Percentiles rank a stretch among this genome's conserved stretches.
phyloP scores from a whole-genome alignment of 768 basidiomycete genomes.

The Tricholoma hemisulphureum region DNA sequence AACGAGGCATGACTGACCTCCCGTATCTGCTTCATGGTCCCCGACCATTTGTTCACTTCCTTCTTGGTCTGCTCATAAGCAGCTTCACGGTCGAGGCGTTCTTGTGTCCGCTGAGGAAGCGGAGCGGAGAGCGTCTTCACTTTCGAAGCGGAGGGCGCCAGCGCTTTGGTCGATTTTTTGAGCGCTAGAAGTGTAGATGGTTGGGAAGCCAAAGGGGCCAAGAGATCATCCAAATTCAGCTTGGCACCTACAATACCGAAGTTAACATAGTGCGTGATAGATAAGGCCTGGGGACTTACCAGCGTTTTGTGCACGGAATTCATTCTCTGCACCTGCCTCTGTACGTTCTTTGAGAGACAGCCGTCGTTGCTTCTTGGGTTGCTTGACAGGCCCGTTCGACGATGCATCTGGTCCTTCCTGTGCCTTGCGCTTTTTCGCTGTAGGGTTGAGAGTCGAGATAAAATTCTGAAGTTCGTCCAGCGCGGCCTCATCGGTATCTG shows the following conservation, averaged over 20 bases:
- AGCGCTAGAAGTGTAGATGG: constrained; percentile 61
- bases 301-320: constrained; percentile 60
- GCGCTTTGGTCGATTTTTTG: constrained; percentile 66
- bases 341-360: constrained; percentile 65
- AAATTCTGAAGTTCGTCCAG: constrained; percentile 71
- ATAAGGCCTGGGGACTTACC: constrained; percentile 34
- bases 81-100: constrained; percentile 87
- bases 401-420: constrained; percentile 29
- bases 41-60: constrained; percentile 92
- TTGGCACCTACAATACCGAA: constrained; percentile 42
- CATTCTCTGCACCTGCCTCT: constrained; percentile 77
- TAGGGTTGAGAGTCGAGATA: constrained; percentile 63
- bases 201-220: constrained; percentile 66
- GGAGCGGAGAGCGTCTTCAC: constrained; percentile 77
- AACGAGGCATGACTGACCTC: constrained; percentile 50
- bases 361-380: constrained; percentile 52
- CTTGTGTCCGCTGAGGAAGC: constrained; percentile 81
- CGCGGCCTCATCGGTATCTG: constrained; percentile 52
- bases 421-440: constrained; percentile 69
- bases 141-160: constrained; percentile 49
- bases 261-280: not conserved
- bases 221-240: constrained; percentile 70
- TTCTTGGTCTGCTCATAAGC: constrained; percentile 92
- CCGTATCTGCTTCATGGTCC: constrained; percentile 87
- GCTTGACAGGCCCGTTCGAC: constrained; percentile 23